Percentiles rank a stretch among this genome's conserved stretches.
These are phyloP conservation scores for Macrocybe gigantea DNA, from an alignment of 768 basidiomycete species.

Conservation along the genomic window DNA sequence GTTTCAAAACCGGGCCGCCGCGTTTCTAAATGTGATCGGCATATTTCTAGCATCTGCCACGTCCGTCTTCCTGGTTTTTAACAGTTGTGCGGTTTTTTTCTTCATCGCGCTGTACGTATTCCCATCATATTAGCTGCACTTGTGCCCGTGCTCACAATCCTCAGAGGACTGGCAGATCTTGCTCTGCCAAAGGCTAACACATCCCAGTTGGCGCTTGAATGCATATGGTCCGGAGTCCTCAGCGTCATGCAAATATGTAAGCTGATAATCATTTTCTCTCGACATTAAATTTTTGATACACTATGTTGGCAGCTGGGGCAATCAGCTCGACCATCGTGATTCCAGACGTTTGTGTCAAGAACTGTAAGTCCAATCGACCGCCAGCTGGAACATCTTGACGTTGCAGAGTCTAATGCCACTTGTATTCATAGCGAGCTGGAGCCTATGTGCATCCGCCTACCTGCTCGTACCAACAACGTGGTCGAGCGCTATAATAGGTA, in stretches of 20 bases:
- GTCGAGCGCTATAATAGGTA: too few species aligned
- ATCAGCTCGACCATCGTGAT: neutral
- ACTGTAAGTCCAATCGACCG: too few species aligned
- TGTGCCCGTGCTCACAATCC: neutral
- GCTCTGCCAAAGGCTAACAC: conserved; percentile 13
- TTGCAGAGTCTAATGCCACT: too few species aligned
- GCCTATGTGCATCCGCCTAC: too few species aligned
- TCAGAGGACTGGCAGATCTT: conserved; percentile 31
- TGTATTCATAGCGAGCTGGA: too few species aligned
- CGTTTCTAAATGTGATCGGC: neutral
- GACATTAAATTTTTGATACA: too few species aligned
- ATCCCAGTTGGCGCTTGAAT: neutral
- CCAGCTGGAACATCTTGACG: too few species aligned
- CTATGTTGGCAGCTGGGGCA: neutral
- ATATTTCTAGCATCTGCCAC: conserved; percentile 36
- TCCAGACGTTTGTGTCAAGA: too few species aligned
- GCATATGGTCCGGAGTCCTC: neutral
- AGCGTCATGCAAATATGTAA: neutral
- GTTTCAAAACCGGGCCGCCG: neutral
- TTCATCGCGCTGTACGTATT: conserved; percentile 28
- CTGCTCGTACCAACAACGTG: too few species aligned
- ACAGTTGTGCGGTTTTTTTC: conserved; percentile 31
- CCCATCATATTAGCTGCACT: neutral
- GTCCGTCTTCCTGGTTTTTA: conserved; percentile 43
- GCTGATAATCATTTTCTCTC: neutral